Base-by-base conservation (phyloP, 1,284 basidiomycete genomes). In the Puccinia horiana region DNA sequence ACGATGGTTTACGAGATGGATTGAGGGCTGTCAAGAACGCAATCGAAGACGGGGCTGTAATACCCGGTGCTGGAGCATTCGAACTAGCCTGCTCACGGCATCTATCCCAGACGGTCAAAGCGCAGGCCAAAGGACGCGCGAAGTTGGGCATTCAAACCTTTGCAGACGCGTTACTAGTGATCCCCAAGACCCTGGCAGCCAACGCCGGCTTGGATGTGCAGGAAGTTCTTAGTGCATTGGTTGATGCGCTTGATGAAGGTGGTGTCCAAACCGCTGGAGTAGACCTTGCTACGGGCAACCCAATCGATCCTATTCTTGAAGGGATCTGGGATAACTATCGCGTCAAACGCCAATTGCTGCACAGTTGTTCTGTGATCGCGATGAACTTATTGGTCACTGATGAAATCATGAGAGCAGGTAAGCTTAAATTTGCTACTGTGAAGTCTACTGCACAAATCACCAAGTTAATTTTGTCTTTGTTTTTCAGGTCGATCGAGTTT, bases 281-380 rank as follows among this genome's bases (percentile, higher is more conserved):
- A 84, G 94, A 99, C 88, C 89, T 99, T 61, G 90, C 94, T 86
- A 94, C 94, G 42, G 97, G 97, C 82, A 95, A 98, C 87, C 95
- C 96, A 3, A 94, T 97, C 86, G 96, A 99, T 86, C 96, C 97
- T 8, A 93, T 94, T 20, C 92, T 94, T 4, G 93, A 95, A 86
- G 97, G 97, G 56, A 92, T 99, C 26, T 99, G 96, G 96, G 97
- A 99, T 88, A 99, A 99, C 88, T 99, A 98, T 88, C 90, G 97
- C 83, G 97, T 99, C 83, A 99, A 99, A 89, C 90, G 96, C 83
- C 97, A 99, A 86, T 97, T 99, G 95, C 89, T 99, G 82, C 96
- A 99, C 87, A 83, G 32, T 85, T 96, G 95, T 88, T 96, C 96
- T 83, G 97, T 99, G 84, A 99, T 99, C 86, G 96, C 95, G 29